These are phyloP conservation scores for Dendrobium huoshanense DNA, from an alignment of 106 monocot genomes.

Conservation along the genomic window DNA sequence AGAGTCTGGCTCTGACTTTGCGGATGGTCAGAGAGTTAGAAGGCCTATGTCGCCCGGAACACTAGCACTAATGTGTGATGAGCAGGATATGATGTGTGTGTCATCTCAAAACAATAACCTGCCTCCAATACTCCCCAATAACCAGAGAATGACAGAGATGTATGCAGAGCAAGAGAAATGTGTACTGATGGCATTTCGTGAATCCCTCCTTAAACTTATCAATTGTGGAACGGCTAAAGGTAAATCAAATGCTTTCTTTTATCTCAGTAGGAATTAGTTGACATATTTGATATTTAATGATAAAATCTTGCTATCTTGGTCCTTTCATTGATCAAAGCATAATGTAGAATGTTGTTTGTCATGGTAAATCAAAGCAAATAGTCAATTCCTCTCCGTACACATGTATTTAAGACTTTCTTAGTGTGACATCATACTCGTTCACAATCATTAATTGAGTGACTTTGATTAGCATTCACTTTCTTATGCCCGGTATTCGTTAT, in stretches of 20 bases:
- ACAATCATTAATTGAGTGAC: background rate
- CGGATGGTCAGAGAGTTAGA: constrained; percentile 33
- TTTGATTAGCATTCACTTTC: background rate
- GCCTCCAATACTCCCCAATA: constrained; percentile 19
- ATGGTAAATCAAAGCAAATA: background rate
- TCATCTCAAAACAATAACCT: constrained; percentile 25
- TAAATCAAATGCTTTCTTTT: constrained; percentile 10
- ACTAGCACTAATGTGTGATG: constrained; percentile 90
- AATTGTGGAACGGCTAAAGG: constrained; percentile 80
- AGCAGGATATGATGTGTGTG: constrained; percentile 74
- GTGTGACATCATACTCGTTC: background rate
- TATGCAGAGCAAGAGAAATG: constrained; percentile 86
- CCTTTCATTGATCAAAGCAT: background rate
- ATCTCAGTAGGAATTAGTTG: background rate
- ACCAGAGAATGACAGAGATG: constrained; percentile 39
- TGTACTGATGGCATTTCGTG: constrained; percentile 71
- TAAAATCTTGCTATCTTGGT: background rate
- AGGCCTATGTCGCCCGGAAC: constrained; percentile 96
- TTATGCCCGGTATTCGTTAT: background rate
- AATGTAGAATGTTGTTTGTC: background rate
- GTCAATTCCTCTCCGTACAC: background rate
- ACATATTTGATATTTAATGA: background rate
- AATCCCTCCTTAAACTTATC: constrained; percentile 68
- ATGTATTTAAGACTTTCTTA: background rate
- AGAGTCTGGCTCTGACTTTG: constrained; percentile 33